Base-by-base conservation (phyloP, 768 basidiomycete genomes). In the Leucocoprinus birnbaumii region DNA sequence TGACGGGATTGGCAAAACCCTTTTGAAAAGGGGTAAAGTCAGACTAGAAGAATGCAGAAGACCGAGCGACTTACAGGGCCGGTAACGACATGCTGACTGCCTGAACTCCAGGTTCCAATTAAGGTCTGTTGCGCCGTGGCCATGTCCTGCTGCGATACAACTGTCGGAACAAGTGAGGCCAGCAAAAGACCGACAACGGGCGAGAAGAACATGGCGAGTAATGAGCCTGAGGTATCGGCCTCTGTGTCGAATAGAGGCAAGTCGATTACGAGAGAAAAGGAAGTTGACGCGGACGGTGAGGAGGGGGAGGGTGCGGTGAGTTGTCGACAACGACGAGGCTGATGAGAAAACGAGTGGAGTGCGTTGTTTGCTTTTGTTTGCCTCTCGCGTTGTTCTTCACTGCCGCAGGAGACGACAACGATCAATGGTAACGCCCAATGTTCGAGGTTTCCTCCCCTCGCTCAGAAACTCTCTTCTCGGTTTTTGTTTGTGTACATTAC, bases 1-100 rank as follows among this genome's bases (percentile, higher is more conserved):
- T 91, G 43, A 81, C 79, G 0, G 97, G 95, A 64, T 89, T 84
- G 38, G 88, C 92, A 68, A 95, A 98, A 53, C 78, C 76, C 94
- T 98, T 16, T 2, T 54, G 26, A 48, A 44, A 31, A 58, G 58
- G 57, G 48, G 48, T 34, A 45, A n/a, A 43, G 53, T 57, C 49
- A 55, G 48, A 50, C 53, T 52, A 35, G 31, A 31, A 31, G 40
- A 18, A n/a, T 26, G 25, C 40, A 38, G 35, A 26, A 38, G 46
- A 45, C 38, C 19, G 35, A 24, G 38, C 51, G 18, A 86, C 94
- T 73, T 63, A 96, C 95, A 9, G 84, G 11, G 25, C 96, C 96
- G 6, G 96, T 96, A 18, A 77, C 18, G 25, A 98, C 94, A 26
- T 79, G 75, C 61, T 79, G 77, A 62, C 82, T 85, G 18, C 92